These are phyloP conservation scores for Mycena capillaripes DNA, from an alignment of 768 basidiomycete species.

Conservation along the genomic window DNA sequence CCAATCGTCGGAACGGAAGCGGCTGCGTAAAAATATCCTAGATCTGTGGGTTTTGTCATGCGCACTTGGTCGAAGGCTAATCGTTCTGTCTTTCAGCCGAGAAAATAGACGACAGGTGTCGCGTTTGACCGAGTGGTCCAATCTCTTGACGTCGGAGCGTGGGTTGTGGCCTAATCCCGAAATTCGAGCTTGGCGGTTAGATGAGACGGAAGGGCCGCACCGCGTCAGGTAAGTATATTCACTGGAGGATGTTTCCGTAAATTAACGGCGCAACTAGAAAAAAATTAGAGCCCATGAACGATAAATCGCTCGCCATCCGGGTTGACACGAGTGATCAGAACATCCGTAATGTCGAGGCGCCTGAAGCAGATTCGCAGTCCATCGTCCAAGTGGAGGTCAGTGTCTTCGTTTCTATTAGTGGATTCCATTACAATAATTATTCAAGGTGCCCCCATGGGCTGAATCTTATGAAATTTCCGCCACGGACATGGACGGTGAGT, in stretches of 20 bases:
- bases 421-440: background rate
- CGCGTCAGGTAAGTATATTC: conserved; percentile 74
- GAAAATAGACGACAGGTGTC: conserved; percentile 83
- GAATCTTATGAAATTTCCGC: conserved; percentile 79
- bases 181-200: conserved; percentile 77
- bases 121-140: conserved; percentile 70
- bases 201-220: conserved; percentile 93
- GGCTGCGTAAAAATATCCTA: conserved; percentile 77
- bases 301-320: conserved; percentile 62
- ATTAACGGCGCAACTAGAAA: conserved; percentile 61
- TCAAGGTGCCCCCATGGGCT: conserved; percentile 76
- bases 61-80: background rate
- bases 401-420: background rate
- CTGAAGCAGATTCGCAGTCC: conserved; percentile 65
- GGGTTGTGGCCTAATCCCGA: conserved; percentile 83
- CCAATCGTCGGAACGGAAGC: conserved; percentile 76
- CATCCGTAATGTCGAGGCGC: conserved; percentile 64
- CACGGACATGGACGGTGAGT: conserved; percentile 71
- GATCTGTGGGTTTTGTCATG: conserved; percentile 68
- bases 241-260: too few species aligned
- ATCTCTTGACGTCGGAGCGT: conserved; percentile 77
- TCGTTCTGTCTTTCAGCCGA: conserved; percentile 61
- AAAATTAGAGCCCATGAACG: conserved; percentile 77
- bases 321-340: conserved; percentile 59
- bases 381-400: conserved; percentile 62